Conservation (phyloP, 1,284 basidiomycete genomes). For the Tilletiopsis washingtonensis region DNA sequence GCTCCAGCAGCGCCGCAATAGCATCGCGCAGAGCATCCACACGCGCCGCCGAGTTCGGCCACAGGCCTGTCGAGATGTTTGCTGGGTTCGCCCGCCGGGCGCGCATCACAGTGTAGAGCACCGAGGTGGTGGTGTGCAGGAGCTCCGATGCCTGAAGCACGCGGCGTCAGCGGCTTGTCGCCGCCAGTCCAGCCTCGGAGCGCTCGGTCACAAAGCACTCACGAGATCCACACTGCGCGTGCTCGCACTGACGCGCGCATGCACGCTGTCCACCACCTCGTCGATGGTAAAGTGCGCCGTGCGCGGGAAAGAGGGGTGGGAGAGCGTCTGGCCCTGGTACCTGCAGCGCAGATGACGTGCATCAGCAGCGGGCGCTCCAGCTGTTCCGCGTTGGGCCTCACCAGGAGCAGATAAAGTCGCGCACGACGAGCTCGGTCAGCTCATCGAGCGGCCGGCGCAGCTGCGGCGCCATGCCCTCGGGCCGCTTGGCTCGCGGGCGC, state of each 20-base stretch:
- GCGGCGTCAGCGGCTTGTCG: too few relatives aligned
- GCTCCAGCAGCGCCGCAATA: slow-evolving; percentile 22
- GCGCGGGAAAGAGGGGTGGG: slow-evolving; percentile 26
- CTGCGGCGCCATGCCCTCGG: not conserved
- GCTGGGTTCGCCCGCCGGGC: slow-evolving; percentile 3
- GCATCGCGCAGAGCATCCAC: slow-evolving; percentile 28
- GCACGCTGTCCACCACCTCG: slow-evolving; percentile 23
- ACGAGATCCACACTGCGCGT: slow-evolving; percentile 21
- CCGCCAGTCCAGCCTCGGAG: too few relatives aligned
- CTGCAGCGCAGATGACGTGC: not conserved
- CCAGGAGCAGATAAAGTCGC: slow-evolving; percentile 37
- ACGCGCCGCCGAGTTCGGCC: slow-evolving; percentile 6
- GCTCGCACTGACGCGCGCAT: slow-evolving; percentile 12
- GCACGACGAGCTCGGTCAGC: slow-evolving; percentile 22
- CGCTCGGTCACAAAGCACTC: not conserved
- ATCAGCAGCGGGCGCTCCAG: not conserved
- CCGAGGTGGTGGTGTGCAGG: slow-evolving; percentile 30
- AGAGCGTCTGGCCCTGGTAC: slow-evolving; percentile 32
- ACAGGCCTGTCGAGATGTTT: too few relatives aligned
- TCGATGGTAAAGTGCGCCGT: slow-evolving; percentile 28
- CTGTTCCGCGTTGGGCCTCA: not conserved
- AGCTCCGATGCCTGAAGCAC: slow-evolving; percentile 19
- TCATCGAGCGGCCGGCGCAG: slow-evolving; percentile 14
- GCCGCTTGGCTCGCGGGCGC: not conserved
- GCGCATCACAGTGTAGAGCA: slow-evolving; percentile 26